Conservation (phyloP, 2,329 filamentous ascomycete species). For the Amphichorda felina region DNA sequence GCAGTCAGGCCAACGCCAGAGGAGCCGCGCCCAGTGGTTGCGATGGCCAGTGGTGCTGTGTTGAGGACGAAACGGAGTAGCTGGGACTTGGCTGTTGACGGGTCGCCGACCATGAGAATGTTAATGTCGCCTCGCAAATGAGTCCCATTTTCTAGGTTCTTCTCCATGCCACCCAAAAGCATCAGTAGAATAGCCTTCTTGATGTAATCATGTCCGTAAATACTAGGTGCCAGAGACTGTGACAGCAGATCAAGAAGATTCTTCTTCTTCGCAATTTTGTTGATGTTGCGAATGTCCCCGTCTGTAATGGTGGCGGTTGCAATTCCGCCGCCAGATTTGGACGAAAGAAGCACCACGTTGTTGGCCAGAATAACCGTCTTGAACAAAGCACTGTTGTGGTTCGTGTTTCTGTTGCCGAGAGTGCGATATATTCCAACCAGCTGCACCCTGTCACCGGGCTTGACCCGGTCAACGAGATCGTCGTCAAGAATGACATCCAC, state of each 20-base stretch:
- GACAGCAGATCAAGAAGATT: slow-evolving; percentile 88
- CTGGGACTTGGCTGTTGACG: slow-evolving; percentile 97
- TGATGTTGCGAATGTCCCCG: slow-evolving; percentile 96
- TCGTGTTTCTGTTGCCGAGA: slow-evolving; percentile 86
- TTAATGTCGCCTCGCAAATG: slow-evolving; percentile 98
- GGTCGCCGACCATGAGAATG: slow-evolving; percentile 97
- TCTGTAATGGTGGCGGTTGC: slow-evolving; percentile 89
- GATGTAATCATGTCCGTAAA: slow-evolving; percentile 93
- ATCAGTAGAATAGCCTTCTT: slow-evolving; percentile 96
- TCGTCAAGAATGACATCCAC: slow-evolving; percentile 97
- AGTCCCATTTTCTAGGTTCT: slow-evolving; percentile 95
- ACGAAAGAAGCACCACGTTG: slow-evolving; percentile 87
- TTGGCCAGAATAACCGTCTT: slow-evolving; percentile 90
- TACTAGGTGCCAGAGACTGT: slow-evolving; percentile 89
- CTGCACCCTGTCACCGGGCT: slow-evolving; percentile 92
- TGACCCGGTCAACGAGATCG: slow-evolving; percentile 87
- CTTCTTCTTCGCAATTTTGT: slow-evolving; percentile 90
- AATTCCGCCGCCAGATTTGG: slow-evolving; percentile 89
- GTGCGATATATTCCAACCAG: slow-evolving; percentile 94
- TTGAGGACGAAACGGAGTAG: slow-evolving; percentile 93
- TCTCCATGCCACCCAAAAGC: slow-evolving; percentile 92
- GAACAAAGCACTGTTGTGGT: slow-evolving; percentile 84
- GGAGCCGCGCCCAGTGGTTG: slow-evolving; percentile 90
- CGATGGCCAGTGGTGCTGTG: slow-evolving; percentile 90
- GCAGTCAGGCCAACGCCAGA: slow-evolving; percentile 97